A percentile compares a stretch with the other conserved stretches of the same genome.
Evolutionary conservation across 305 asterid species (phyloP).

Genomic region (Solanum aculeatissimum): DNA sequence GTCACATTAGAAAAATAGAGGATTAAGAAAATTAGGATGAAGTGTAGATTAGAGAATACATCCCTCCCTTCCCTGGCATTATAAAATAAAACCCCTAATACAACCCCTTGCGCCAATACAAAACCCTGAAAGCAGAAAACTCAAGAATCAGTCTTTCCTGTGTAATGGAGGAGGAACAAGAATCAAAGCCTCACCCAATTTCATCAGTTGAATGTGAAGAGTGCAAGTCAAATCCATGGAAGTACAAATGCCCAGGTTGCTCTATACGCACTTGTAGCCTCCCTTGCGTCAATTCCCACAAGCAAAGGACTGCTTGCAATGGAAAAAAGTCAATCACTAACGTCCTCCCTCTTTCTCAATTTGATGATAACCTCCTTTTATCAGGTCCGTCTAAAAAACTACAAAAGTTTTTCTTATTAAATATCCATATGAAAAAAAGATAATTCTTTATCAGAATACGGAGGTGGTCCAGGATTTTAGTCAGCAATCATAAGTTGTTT

Average conservation of each 20-base stretch:
- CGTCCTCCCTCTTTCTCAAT: conserved; percentile 57
- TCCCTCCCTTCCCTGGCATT: no score
- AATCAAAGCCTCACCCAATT: not conserved
- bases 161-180: not conserved
- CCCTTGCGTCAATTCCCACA: conserved; percentile 80
- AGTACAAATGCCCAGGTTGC: conserved; percentile 91
- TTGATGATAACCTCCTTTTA: conserved; percentile 57
- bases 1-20: no score
- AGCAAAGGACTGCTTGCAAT: conserved; percentile 56
- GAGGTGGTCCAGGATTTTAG: no score
- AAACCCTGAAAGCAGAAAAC: not conserved
- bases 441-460: no score
- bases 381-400: conserved; percentile 30
- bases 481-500: not conserved
- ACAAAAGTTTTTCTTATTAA: no score
- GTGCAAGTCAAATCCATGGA: conserved; percentile 55
- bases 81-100: not conserved
- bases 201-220: conserved; percentile 37
- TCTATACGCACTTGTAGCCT: conserved; percentile 77
- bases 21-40: no score
- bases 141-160: not conserved
- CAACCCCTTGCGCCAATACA: not conserved
- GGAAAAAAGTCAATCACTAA: conserved; percentile 47
- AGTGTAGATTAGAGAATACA: no score
- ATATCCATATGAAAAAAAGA: no score